phyloP scores from a whole-genome alignment of 148 eudicot genomes.

The Euryodendron excelsum region DNA sequence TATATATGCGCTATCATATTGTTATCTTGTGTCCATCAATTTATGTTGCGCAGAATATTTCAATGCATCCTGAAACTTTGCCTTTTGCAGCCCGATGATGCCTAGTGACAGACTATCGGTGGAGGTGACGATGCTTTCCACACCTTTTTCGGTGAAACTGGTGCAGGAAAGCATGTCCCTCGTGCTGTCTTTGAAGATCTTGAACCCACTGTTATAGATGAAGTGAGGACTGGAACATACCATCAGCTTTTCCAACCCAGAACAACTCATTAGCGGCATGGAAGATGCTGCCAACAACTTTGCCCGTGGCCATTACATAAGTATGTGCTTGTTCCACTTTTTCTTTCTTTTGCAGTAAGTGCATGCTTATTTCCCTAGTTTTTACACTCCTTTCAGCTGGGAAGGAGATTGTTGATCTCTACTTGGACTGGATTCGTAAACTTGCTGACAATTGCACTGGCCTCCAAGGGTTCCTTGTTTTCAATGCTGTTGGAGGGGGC shows the following conservation, averaged over 20 bases:
- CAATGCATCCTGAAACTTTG: no score
- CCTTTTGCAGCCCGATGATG: constrained; percentile 35
- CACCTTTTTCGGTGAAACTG: constrained; percentile 38
- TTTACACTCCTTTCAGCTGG: constrained; percentile 20
- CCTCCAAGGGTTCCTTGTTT: constrained; percentile 43
- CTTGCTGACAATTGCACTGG: constrained; percentile 48
- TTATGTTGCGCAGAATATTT: no score
- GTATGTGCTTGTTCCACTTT: neutral
- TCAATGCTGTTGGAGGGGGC: constrained; percentile 41
- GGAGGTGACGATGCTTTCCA: constrained; percentile 41
- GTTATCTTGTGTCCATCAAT: no score
- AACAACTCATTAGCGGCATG: constrained; percentile 32
- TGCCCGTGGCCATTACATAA: constrained; percentile 39
- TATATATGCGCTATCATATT: no score
- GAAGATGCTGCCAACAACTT: constrained; percentile 39
- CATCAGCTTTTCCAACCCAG: constrained; percentile 38
- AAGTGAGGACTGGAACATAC: constrained; percentile 32
- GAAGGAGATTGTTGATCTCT: constrained; percentile 40
- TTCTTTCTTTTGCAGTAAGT: neutral
- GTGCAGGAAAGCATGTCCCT: constrained; percentile 34
- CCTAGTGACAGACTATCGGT: constrained; percentile 32
- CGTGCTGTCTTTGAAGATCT: constrained; percentile 35
- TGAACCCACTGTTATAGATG: constrained; percentile 36
- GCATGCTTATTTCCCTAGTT: neutral
- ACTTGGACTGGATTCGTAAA: constrained; percentile 36